phyloP scores from a whole-genome alignment of 805 yeast genomes.

The Teunomyces pallodes region DNA sequence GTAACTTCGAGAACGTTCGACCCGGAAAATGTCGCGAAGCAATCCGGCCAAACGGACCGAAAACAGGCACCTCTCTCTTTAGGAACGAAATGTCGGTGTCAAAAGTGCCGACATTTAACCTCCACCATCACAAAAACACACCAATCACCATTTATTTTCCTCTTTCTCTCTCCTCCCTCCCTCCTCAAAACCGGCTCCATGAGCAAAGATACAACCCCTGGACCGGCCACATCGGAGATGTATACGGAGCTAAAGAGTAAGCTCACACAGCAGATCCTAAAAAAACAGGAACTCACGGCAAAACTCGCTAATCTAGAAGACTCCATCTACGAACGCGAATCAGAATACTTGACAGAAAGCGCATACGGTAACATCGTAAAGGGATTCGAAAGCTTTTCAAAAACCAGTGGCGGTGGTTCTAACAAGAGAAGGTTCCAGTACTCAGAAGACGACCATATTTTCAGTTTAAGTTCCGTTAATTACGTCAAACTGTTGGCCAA shows the following conservation, averaged over 20 bases:
- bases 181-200: background rate
- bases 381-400: slow-evolving; percentile 83
- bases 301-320: slow-evolving; percentile 68
- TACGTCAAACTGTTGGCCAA: slow-evolving; percentile 59
- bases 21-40: slow-evolving; percentile 3
- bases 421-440: slow-evolving; percentile 48
- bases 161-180: no score
- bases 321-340: slow-evolving; percentile 73
- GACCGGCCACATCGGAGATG: slow-evolving; percentile 35
- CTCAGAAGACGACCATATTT: slow-evolving; percentile 76
- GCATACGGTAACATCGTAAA: slow-evolving; percentile 79
- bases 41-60: background rate
- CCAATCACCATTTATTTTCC: no score
- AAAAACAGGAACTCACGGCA: slow-evolving; percentile 64
- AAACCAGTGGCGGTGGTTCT: slow-evolving; percentile 35
- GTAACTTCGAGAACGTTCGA: slow-evolving; percentile 3
- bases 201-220: slow-evolving; percentile 2
- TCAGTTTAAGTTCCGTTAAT: slow-evolving; percentile 70
- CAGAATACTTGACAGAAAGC: slow-evolving; percentile 71
- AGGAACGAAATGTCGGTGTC: background rate
- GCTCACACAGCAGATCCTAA: slow-evolving; percentile 59
- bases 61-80: no score
- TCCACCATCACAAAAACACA: background rate
- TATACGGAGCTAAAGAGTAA: slow-evolving; percentile 68
- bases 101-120: background rate